phyloP scores from a whole-genome alignment of 805 yeast species.

The Sugiyamaella smithiae region DNA sequence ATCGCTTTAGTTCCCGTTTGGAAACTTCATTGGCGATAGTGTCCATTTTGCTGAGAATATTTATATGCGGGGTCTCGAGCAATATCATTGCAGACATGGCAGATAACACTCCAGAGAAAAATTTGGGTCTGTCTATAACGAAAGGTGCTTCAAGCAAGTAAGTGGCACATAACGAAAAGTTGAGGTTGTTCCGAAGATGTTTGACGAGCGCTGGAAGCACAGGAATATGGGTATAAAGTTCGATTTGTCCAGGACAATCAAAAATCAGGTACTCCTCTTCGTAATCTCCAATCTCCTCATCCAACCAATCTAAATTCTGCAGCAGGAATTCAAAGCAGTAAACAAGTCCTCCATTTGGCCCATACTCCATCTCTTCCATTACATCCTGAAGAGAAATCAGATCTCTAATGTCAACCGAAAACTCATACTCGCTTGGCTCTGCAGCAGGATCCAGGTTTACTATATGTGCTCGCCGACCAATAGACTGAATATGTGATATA shows the following conservation, averaged over 20 bases:
- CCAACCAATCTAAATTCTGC: constrained; percentile 93
- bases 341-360: constrained; percentile 92
- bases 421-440: constrained; percentile 86
- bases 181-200: constrained; percentile 74
- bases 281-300: constrained; percentile 93
- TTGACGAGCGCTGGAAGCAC: constrained; percentile 85
- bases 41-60: constrained; percentile 83
- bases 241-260: constrained; percentile 98
- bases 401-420: constrained; percentile 89
- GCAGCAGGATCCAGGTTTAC: constrained; percentile 98
- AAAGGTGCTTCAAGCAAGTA: constrained; percentile 93
- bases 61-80: constrained; percentile 91
- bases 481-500: constrained; percentile 80
- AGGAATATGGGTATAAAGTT: constrained; percentile 90
- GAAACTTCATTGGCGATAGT: constrained; percentile 76
- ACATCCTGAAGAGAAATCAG: constrained; percentile 88
- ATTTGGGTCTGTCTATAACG: constrained; percentile 84
- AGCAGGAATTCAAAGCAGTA: constrained; percentile 89
- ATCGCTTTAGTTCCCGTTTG: constrained; percentile 74
- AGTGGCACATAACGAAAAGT: constrained; percentile 88
- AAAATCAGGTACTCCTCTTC: constrained; percentile 91
- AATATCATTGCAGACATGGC: constrained; percentile 99
- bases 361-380: constrained; percentile 89
- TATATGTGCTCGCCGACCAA: constrained; percentile 90
- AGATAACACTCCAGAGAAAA: constrained; percentile 89